phyloP scores from a whole-genome alignment of 2,329 filamentous ascomycete genomes.

The Penicillium sp. region DNA sequence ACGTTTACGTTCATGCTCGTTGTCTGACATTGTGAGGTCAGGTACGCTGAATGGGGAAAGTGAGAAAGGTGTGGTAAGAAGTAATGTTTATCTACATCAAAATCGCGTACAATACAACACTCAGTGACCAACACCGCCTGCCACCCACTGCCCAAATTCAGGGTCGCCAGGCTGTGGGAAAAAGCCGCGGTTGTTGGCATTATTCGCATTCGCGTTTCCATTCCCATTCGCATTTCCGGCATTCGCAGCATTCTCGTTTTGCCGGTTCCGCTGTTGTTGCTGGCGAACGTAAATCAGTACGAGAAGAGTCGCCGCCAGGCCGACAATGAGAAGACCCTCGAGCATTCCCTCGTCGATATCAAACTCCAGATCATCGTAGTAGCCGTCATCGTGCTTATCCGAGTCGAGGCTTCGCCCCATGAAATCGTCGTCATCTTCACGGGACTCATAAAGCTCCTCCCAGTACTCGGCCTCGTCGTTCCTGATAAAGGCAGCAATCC shows the following conservation, averaged over 20 bases:
- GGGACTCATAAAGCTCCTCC: constrained; percentile 49
- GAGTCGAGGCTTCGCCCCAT: constrained; percentile 25
- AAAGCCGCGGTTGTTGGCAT: constrained; percentile 51
- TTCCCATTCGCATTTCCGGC: constrained; percentile 13
- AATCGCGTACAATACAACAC: constrained; percentile 10
- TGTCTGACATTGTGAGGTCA: constrained; percentile 30
- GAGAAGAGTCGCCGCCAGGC: constrained; percentile 69
- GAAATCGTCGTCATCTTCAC: constrained; percentile 36
- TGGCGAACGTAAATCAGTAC: constrained; percentile 73
- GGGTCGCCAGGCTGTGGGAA: constrained; percentile 68
- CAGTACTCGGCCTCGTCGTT: constrained; percentile 68
- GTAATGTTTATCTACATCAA: constrained; percentile 15
- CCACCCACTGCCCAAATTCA: constrained; percentile 66
- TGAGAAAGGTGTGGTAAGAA: background rate
- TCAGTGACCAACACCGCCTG: constrained; percentile 61
- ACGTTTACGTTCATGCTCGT: constrained; percentile 49
- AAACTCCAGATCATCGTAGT: constrained; percentile 60
- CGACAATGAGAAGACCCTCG: constrained; percentile 81
- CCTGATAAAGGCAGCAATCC: constrained; percentile 81
- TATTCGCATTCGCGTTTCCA: constrained; percentile 24
- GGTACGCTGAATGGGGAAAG: constrained; percentile 15
- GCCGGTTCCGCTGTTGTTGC: constrained; percentile 45
- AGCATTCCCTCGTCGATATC: constrained; percentile 74
- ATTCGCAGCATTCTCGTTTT: constrained; percentile 33
- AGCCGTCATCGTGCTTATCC: constrained; percentile 48